Evolutionary conservation across 2,329 filamentous ascomycete genomes (phyloP).

Genomic region (Colletotrichum theobromicola): DNA sequence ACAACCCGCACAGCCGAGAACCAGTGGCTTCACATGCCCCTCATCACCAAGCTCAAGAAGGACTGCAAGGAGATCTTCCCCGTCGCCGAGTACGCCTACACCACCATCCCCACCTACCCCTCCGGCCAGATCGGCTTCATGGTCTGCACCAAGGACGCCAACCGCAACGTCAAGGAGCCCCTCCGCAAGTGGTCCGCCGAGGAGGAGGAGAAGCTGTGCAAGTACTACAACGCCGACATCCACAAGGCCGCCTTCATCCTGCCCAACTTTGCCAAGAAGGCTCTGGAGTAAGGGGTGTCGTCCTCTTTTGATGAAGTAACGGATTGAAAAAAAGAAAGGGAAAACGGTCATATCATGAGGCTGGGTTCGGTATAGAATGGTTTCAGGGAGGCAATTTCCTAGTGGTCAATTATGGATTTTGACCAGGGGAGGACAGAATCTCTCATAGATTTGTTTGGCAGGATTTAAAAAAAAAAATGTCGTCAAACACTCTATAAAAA

Average conservation of each 20-base stretch:
- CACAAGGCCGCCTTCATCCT: constrained; percentile 94
- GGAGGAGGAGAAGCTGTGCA: constrained; percentile 92
- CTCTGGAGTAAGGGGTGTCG: constrained; percentile 53
- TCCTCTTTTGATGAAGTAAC: not conserved
- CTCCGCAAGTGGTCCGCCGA: constrained; percentile 80
- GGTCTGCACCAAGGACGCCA: constrained; percentile 96
- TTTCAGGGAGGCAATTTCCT: not conserved
- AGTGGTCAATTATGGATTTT: not conserved
- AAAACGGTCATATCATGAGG: not conserved
- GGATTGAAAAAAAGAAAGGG: not conserved
- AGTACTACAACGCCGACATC: constrained; percentile 97
- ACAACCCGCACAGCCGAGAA: constrained; percentile 80
- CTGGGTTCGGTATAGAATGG: not conserved
- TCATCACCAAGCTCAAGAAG: constrained; percentile 96
- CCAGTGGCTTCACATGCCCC: constrained; percentile 95
- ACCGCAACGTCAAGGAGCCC: constrained; percentile 83
- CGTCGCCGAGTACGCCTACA: constrained; percentile 97
- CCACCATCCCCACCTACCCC: constrained; percentile 98
- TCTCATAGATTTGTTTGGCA: not conserved
- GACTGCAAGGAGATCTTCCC: constrained; percentile 97
- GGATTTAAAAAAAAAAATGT: not conserved
- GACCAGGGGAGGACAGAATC: not conserved
- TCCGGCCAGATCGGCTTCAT: constrained; percentile 99
- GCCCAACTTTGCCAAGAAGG: constrained; percentile 90
- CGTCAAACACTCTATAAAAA: not conserved